Percentiles rank a stretch among this genome's conserved stretches.
Evolutionary conservation across 78 protist species (phyloP).

Genomic region (Andalucia godoyi): DNA sequence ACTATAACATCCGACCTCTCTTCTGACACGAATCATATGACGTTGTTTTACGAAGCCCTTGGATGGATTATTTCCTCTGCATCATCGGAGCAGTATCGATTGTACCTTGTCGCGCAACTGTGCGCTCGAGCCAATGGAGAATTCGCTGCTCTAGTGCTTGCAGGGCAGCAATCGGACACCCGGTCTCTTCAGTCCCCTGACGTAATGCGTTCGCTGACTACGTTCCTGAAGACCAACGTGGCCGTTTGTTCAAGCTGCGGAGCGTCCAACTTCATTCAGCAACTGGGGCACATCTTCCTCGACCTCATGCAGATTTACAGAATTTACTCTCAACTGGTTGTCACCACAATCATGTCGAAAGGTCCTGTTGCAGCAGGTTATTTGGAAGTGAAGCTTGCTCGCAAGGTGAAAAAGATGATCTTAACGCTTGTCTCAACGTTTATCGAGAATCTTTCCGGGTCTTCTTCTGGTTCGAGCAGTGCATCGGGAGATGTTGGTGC

Average conservation of each 20-base stretch:
- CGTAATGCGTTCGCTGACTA: conserved; percentile 15
- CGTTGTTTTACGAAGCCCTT: conserved; percentile 89
- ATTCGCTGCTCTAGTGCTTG: conserved; percentile 76
- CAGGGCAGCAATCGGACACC: conserved; percentile 18
- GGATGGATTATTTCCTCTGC: conserved; percentile 77
- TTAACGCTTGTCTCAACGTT: conserved; percentile 62
- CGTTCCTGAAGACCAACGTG: conserved; percentile 62
- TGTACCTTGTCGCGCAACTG: conserved; percentile 33
- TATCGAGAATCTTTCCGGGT: conserved; percentile 22
- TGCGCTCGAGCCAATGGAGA: too few species aligned
- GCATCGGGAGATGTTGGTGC: neutral
- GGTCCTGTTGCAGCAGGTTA: conserved; percentile 23
- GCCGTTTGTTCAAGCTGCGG: conserved; percentile 64
- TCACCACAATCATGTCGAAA: conserved; percentile 26
- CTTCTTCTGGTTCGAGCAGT: neutral
- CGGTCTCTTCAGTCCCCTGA: conserved; percentile 5
- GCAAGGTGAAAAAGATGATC: conserved; percentile 70
- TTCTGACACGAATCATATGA: conserved; percentile 67
- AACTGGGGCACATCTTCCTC: conserved; percentile 66
- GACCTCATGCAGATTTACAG: conserved; percentile 67
- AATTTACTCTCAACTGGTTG: conserved; percentile 30
- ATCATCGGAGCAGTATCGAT: conserved; percentile 11
- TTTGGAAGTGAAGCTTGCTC: conserved; percentile 36
- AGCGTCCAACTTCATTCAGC: conserved; percentile 47
- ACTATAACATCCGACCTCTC: conserved; percentile 47